Conservation (phyloP, 2,329 filamentous ascomycete species). For the Metarhizium sp. region DNA sequence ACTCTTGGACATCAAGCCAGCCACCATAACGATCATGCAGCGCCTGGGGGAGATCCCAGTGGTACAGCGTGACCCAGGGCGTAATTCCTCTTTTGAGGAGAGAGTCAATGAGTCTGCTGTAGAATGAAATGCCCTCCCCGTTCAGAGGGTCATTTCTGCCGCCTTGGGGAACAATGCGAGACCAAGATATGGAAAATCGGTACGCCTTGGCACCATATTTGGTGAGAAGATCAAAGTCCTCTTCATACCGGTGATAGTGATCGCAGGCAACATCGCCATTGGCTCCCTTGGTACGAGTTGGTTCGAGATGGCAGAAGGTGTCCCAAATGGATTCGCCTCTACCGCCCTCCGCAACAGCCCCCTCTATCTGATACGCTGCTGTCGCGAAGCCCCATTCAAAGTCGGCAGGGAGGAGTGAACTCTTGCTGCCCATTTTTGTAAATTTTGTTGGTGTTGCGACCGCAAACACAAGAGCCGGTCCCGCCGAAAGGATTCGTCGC, state of each 20-base stretch:
- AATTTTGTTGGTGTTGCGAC: background rate
- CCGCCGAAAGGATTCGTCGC: background rate
- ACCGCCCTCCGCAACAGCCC: constrained; percentile 29
- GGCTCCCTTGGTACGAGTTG: constrained; percentile 28
- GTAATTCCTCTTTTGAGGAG: constrained; percentile 46
- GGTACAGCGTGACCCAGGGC: constrained; percentile 54
- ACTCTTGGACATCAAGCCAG: constrained; percentile 21
- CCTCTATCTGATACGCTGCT: constrained; percentile 35
- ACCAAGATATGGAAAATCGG: constrained; percentile 55
- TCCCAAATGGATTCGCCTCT: constrained; percentile 35
- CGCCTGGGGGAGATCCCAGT: constrained; percentile 44
- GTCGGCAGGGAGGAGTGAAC: constrained; percentile 19
- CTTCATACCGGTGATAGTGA: constrained; percentile 30
- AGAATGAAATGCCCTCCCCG: constrained; percentile 49
- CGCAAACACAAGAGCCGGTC: background rate
- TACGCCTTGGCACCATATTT: constrained; percentile 49
- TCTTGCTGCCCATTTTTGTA: constrained; percentile 5
- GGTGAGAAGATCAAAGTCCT: constrained; percentile 52
- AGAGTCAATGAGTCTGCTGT: constrained; percentile 50
- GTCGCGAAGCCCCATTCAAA: constrained; percentile 34
- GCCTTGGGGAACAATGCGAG: constrained; percentile 55
- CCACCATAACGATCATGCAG: constrained; percentile 28
- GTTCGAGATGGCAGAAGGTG: constrained; percentile 28
- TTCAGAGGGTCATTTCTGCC: constrained; percentile 55
- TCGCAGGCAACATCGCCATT: constrained; percentile 38